Percentiles rank a stretch among this genome's conserved stretches.
phyloP scores from a whole-genome alignment of 108 stramenopile species.

The Parietichytrium sp. region DNA sequence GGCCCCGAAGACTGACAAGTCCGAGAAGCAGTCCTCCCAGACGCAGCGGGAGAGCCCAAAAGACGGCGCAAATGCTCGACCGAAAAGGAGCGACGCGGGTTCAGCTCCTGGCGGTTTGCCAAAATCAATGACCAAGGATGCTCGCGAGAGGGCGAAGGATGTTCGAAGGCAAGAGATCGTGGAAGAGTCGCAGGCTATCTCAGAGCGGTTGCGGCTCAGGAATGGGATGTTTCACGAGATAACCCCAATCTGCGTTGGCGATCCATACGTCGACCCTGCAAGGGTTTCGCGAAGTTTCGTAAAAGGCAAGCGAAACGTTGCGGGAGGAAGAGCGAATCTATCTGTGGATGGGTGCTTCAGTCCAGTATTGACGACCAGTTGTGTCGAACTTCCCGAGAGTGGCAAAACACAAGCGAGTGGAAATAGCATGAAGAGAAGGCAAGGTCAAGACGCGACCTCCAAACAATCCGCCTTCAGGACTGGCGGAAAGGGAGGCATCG shows the following conservation, averaged over 20 bases:
- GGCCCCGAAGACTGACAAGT: no score
- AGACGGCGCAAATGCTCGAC: no score
- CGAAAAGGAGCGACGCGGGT: no score
- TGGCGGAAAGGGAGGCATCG: background rate
- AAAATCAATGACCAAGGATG: no score
- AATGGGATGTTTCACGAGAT: conserved; percentile 33
- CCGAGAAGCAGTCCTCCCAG: no score
- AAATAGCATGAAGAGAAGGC: background rate
- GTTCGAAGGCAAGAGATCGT: background rate
- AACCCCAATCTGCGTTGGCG: conserved; percentile 17
- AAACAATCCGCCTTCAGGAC: background rate
- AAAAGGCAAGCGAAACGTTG: conserved; percentile 12
- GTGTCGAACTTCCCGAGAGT: no score
- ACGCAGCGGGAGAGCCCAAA: no score
- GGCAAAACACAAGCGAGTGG: background rate
- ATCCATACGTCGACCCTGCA: conserved; percentile 29
- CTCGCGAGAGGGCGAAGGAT: no score
- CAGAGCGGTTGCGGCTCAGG: background rate
- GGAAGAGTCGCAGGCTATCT: background rate
- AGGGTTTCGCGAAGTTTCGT: conserved; percentile 24
- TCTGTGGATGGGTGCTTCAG: no score
- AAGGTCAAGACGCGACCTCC: background rate
- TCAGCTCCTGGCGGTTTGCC: no score
- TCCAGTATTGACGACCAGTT: no score
- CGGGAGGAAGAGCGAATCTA: background rate